Evolutionary conservation across 1,284 basidiomycete genomes (phyloP).

Genomic region (Sporisorium exsertum): DNA sequence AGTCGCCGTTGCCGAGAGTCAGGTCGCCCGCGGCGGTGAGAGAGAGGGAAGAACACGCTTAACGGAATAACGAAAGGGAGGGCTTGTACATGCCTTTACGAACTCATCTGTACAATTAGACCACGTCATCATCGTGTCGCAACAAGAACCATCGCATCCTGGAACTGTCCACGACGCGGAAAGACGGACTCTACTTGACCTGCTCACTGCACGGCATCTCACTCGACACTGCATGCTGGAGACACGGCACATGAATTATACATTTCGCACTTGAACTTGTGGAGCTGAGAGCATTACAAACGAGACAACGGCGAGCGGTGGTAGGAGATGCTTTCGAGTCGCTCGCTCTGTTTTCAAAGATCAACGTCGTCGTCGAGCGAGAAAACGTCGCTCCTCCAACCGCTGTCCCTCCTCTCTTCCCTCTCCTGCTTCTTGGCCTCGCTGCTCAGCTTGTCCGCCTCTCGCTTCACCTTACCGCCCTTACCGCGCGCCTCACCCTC

Average conservation of each 20-base stretch:
- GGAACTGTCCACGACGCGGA: neutral
- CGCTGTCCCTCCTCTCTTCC: conserved; percentile 68
- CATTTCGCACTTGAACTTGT: neutral
- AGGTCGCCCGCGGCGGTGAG: conserved; percentile 30
- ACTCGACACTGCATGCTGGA: no score
- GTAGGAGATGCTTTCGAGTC: no score
- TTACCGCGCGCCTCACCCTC: conserved; percentile 55
- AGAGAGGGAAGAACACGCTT: conserved; percentile 2
- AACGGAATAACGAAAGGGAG: neutral
- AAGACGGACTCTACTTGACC: no score
- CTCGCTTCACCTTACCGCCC: conserved; percentile 55
- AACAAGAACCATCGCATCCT: neutral
- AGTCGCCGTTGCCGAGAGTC: conserved; percentile 31
- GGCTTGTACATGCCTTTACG: neutral
- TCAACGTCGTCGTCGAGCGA: conserved; percentile 44
- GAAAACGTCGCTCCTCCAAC: conserved; percentile 71
- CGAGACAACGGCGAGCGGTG: neutral
- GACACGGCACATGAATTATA: neutral
- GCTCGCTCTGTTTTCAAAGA: conserved; percentile 12
- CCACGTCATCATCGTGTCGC: neutral
- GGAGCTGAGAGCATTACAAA: neutral
- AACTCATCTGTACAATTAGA: conserved; percentile 18
- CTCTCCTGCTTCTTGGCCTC: conserved; percentile 67
- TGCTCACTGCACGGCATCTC: no score
- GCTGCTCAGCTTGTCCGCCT: conserved; percentile 49